Percentiles rank a stretch among this genome's conserved stretches.
Conservation (phyloP, 345 rosid genomes). For the Eucalyptus polybractea region DNA sequence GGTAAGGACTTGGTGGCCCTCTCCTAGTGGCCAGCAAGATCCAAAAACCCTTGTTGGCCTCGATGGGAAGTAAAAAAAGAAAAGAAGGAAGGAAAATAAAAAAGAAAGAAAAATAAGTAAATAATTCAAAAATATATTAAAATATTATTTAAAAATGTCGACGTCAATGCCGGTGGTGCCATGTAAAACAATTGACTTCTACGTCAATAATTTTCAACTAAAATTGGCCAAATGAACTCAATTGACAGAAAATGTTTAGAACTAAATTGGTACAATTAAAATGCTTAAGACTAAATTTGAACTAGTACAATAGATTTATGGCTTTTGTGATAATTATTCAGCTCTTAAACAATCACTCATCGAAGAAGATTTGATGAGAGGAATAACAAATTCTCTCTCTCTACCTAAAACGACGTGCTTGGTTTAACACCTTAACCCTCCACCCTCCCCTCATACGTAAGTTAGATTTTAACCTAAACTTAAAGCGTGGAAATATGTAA, state of each 20-base stretch:
- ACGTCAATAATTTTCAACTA: too few species aligned
- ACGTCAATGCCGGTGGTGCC: not conserved
- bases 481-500: not conserved
- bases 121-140: too few species aligned
- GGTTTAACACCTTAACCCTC: not conserved
- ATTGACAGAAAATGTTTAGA: too few species aligned
- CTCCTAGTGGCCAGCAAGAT: not conserved
- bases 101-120: too few species aligned
- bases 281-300: not conserved
- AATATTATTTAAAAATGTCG: too few species aligned
- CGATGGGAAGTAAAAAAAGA: too few species aligned
- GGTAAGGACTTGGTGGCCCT: too few species aligned
- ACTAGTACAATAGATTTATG: too few species aligned
- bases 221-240: not conserved
- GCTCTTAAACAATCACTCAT: not conserved
- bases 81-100: not conserved
- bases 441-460: not conserved
- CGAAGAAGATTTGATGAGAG: not conserved
- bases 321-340: not conserved
- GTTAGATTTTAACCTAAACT: not conserved
- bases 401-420: not conserved
- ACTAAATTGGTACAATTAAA: too few species aligned
- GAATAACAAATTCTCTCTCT: not conserved
- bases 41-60: rapidly evolving
- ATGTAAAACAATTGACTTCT: rapidly evolving